A percentile compares a stretch with the other conserved stretches of the same genome.
These are phyloP conservation scores for Fraxinus anomala DNA, from an alignment of 257 asterid species.

Conservation along the genomic window DNA sequence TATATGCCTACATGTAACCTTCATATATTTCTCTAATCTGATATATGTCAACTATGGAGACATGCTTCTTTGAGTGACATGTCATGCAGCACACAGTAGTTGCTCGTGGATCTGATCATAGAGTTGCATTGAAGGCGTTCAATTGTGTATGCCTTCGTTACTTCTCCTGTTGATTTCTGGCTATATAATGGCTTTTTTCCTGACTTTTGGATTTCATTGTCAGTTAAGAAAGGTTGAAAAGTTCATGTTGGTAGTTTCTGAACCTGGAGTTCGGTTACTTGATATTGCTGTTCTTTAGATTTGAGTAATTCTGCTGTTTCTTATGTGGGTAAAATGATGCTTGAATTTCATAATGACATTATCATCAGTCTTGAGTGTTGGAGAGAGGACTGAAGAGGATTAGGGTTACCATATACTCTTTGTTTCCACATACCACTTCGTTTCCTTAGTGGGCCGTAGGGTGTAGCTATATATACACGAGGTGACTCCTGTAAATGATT, in stretches of 20 bases:
- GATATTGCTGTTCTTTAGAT: background rate
- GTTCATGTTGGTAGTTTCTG: background rate
- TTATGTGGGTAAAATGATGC: background rate
- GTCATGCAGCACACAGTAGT: background rate
- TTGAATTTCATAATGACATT: constrained; percentile 9
- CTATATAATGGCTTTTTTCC: background rate
- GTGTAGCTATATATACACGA: too few relatives aligned
- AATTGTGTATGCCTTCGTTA: background rate
- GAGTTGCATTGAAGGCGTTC: background rate
- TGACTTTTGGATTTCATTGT: background rate
- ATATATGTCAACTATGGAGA: background rate
- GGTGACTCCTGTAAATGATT: too few relatives aligned
- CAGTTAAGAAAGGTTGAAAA: background rate
- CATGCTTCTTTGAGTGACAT: background rate
- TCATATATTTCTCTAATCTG: background rate
- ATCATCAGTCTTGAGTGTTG: background rate
- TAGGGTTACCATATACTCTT: too few relatives aligned
- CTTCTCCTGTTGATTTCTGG: background rate
- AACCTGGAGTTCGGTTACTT: background rate
- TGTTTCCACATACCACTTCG: too few relatives aligned
- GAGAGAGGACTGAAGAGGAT: too few relatives aligned
- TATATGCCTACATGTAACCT: background rate
- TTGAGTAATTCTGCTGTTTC: background rate
- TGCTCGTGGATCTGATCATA: background rate
- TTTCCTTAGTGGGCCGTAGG: too few relatives aligned